These are phyloP conservation scores for Acacia concinna DNA, from an alignment of 331 rosid species.

Conservation along the genomic window DNA sequence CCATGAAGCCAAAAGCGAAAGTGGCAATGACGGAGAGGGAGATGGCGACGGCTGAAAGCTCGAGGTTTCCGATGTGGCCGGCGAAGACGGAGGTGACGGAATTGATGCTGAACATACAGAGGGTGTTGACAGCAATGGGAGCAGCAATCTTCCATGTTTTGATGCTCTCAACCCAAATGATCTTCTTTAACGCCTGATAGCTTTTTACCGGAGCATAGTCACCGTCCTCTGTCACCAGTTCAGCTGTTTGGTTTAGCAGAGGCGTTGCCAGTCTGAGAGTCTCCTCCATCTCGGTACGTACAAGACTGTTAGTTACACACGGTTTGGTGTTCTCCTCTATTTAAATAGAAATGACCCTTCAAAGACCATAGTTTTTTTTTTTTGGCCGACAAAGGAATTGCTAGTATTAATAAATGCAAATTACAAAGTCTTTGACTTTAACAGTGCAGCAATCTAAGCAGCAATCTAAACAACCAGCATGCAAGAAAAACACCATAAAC, in stretches of 20 bases:
- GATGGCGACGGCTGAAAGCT: constrained; percentile 60
- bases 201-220: constrained; percentile 44
- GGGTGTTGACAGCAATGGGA: constrained; percentile 37
- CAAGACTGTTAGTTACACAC: background rate
- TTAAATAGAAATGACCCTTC: too few species aligned
- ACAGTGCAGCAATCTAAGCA: too few species aligned
- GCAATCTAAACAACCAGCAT: too few species aligned
- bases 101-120: constrained; percentile 41
- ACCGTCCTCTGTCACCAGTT: background rate
- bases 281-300: background rate
- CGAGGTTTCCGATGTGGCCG: constrained; percentile 54
- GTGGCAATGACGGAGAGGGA: constrained; percentile 49
- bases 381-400: too few species aligned
- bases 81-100: constrained; percentile 52
- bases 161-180: constrained; percentile 41
- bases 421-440: too few species aligned
- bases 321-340: background rate
- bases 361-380: too few species aligned
- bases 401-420: too few species aligned
- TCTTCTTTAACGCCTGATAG: constrained; percentile 15
- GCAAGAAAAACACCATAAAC: too few species aligned
- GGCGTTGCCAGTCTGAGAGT: background rate
- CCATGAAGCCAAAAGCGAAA: constrained; percentile 70
- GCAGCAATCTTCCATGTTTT: constrained; percentile 53
- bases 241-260: background rate